Evolutionary conservation across 2,329 filamentous ascomycete genomes (phyloP).

Genomic region (Aspergillus sp.): DNA sequence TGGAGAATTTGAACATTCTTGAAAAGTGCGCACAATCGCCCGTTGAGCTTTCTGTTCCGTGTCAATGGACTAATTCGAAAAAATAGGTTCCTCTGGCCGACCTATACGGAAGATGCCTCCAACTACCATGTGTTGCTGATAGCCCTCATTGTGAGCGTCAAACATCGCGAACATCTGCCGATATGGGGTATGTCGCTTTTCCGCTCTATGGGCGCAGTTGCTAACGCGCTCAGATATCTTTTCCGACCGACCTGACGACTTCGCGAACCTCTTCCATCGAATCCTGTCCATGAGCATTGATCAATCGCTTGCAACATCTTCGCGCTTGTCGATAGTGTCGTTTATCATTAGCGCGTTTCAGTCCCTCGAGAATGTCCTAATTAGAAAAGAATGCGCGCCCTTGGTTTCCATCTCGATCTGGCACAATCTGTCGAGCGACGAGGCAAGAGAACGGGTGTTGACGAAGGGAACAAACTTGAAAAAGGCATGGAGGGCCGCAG

Average conservation of each 20-base stretch:
- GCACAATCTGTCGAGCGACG: conserved; percentile 84
- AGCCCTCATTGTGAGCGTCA: conserved; percentile 80
- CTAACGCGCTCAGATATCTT: conserved; percentile 61
- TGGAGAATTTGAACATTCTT: conserved; percentile 87
- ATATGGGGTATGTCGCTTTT: conserved; percentile 70
- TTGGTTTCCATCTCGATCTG: conserved; percentile 92
- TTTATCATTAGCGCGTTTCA: conserved; percentile 93
- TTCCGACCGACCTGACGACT: conserved; percentile 71
- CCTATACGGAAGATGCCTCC: conserved; percentile 81
- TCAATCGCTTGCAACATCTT: conserved; percentile 59
- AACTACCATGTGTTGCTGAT: conserved; percentile 90
- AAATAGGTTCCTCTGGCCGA: conserved; percentile 85
- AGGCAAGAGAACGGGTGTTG: conserved; percentile 68
- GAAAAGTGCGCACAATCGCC: conserved; percentile 61
- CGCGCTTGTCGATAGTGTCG: conserved; percentile 78
- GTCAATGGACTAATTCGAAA: conserved; percentile 17
- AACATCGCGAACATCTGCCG: conserved; percentile 79
- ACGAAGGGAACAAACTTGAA: conserved; percentile 70
- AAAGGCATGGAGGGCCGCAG: conserved; percentile 86
- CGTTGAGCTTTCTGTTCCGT: neutral
- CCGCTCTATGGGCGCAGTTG: neutral
- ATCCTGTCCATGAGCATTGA: conserved; percentile 84
- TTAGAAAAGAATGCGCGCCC: conserved; percentile 94
- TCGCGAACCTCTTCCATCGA: conserved; percentile 85
- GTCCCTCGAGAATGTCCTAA: conserved; percentile 81